phyloP scores from a whole-genome alignment of 768 basidiomycete genomes.

The Zangia roseola region DNA sequence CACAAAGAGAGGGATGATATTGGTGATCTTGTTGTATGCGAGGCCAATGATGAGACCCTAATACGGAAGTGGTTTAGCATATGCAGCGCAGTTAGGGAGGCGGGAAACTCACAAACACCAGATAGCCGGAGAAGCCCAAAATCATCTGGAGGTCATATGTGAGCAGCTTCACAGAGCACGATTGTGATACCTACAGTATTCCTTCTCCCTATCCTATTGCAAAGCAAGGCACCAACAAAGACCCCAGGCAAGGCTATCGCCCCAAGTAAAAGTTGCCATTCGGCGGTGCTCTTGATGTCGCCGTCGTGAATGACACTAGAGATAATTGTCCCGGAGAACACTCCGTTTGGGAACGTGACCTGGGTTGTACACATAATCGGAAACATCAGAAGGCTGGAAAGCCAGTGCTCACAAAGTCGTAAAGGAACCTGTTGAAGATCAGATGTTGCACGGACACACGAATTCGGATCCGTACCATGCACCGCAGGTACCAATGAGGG shows the following conservation, averaged over 20 bases:
- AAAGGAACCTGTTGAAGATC: slow-evolving; percentile 52
- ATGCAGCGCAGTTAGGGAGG: background rate
- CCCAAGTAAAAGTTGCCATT: slow-evolving; percentile 68
- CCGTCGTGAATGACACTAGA: slow-evolving; percentile 58
- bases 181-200: slow-evolving; percentile 44
- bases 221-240: slow-evolving; percentile 48
- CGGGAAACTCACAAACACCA: slow-evolving; percentile 49
- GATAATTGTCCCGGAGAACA: slow-evolving; percentile 68
- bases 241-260: slow-evolving; percentile 63
- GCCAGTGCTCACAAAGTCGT: slow-evolving; percentile 52
- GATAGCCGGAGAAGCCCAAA: slow-evolving; percentile 65
- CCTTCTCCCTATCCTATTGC: slow-evolving; percentile 54
- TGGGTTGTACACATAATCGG: slow-evolving; percentile 18
- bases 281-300: slow-evolving; percentile 58
- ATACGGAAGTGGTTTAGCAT: background rate
- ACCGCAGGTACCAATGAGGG: slow-evolving; percentile 69
- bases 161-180: background rate
- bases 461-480: slow-evolving; percentile 48
- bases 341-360: slow-evolving; percentile 73
- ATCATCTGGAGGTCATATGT: slow-evolving; percentile 48
- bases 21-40: slow-evolving; percentile 60
- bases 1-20: slow-evolving; percentile 63
- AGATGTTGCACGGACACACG: background rate
- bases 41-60: slow-evolving; percentile 55
- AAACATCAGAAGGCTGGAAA: background rate